Conservation (phyloP, 495 filamentous ascomycete genomes). For the Durotheca rogersii region DNA sequence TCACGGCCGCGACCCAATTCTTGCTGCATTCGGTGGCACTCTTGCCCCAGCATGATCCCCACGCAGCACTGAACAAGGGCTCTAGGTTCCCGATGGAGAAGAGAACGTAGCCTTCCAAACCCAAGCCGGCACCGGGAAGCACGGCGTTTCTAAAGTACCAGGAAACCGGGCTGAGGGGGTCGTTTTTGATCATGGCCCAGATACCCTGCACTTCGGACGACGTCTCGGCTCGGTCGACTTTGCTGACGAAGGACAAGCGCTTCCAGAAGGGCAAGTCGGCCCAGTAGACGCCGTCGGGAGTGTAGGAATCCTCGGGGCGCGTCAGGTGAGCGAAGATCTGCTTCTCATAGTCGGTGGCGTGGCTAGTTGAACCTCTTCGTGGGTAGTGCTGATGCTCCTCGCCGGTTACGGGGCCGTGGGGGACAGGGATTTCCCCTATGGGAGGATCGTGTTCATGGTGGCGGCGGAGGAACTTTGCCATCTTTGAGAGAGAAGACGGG, state of each 20-base stretch:
- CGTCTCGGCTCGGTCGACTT: conserved; percentile 65
- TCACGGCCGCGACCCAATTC: conserved; percentile 74
- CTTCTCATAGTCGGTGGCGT: conserved; percentile 58
- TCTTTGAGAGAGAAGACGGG: conserved; percentile 16
- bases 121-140: conserved; percentile 82
- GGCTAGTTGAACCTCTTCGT: conserved; percentile 41
- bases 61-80: conserved; percentile 69
- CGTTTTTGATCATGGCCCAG: conserved; percentile 73
- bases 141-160: conserved; percentile 87
- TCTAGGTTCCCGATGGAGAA: conserved; percentile 91
- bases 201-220: conserved; percentile 63
- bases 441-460: conserved; percentile 45
- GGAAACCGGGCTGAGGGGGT: conserved; percentile 74
- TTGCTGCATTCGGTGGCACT: conserved; percentile 60
- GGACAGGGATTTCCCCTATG: conserved; percentile 48
- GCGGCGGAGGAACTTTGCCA: conserved; percentile 40
- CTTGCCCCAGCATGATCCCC: conserved; percentile 71
- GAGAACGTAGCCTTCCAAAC: conserved; percentile 88
- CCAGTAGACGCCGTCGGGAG: conserved; percentile 80
- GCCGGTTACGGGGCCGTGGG: conserved; percentile 49
- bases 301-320: conserved; percentile 81
- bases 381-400: conserved; percentile 45
- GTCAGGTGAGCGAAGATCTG: conserved; percentile 72
- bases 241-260: conserved; percentile 69
- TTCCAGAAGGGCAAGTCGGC: conserved; percentile 70